These are phyloP conservation scores for Aegilops longissima DNA, from an alignment of 176 grass and related monocot species.

Conservation along the genomic window DNA sequence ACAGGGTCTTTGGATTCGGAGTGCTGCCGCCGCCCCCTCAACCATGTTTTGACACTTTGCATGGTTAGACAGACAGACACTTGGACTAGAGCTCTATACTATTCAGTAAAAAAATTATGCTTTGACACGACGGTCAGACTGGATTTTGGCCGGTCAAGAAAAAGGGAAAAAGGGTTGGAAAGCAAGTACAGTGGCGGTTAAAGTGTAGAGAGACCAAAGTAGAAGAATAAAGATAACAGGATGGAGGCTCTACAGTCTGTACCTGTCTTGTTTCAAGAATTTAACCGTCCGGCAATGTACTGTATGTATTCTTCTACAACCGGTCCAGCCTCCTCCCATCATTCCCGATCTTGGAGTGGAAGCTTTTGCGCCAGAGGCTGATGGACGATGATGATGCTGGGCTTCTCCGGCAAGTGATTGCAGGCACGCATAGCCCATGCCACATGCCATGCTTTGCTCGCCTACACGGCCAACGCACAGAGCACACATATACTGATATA, in stretches of 20 bases:
- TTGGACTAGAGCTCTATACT: background rate
- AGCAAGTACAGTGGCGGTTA: constrained; percentile 15
- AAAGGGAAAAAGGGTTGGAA: constrained; percentile 17
- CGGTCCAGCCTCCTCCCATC: constrained; percentile 28
- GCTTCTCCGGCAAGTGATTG: constrained; percentile 45
- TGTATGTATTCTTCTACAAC: background rate
- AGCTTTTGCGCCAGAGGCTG: constrained; percentile 6
- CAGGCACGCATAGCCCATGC: constrained; percentile 22
- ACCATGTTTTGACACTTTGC: background rate
- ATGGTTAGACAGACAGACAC: background rate
- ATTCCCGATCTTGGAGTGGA: constrained; percentile 22
- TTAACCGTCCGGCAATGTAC: background rate
- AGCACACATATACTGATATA: background rate
- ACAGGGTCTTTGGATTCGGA: background rate
- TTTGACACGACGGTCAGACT: background rate
- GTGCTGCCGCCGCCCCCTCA: background rate
- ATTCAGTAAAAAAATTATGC: constrained; percentile 17
- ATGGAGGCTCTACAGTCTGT: background rate
- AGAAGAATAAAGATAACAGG: background rate
- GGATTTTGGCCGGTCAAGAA: constrained; percentile 12
- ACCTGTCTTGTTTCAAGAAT: constrained; percentile 7
- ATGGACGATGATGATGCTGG: constrained; percentile 19
- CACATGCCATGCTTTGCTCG: background rate
- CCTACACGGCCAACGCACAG: background rate
- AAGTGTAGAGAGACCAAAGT: constrained; percentile 36